Conservation (phyloP, 345 rosid genomes). For the thale cress (Arabidopsis thaliana) region TAIR10.1 NC_003076.8:5466001-5466500, state of each 20-base stretch:
- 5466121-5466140: conserved; percentile 9
- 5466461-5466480: conserved; percentile 49
- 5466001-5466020: conserved; percentile 6
- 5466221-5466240: conserved; percentile 49
- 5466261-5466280: conserved; percentile 86
- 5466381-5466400: neutral
- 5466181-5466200: conserved; percentile 5
- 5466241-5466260: conserved; percentile 85
- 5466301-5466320: conserved; percentile 84
- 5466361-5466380: neutral
- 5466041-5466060: neutral
- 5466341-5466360: neutral
- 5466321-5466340: conserved; percentile 60
- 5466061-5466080: neutral
- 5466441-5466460: conserved; percentile 48
- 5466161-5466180: neutral
- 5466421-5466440: conserved; percentile 63
- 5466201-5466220: neutral
- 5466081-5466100: neutral
- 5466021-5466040: neutral
- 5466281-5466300: conserved; percentile 86
- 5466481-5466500: conserved; percentile 50
- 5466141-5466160: neutral
- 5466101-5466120: conserved; percentile 5
- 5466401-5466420: conserved; percentile 53